Evolutionary conservation across 352 stramenopile species (phyloP).

Genomic region (Pythium phragmitis): DNA sequence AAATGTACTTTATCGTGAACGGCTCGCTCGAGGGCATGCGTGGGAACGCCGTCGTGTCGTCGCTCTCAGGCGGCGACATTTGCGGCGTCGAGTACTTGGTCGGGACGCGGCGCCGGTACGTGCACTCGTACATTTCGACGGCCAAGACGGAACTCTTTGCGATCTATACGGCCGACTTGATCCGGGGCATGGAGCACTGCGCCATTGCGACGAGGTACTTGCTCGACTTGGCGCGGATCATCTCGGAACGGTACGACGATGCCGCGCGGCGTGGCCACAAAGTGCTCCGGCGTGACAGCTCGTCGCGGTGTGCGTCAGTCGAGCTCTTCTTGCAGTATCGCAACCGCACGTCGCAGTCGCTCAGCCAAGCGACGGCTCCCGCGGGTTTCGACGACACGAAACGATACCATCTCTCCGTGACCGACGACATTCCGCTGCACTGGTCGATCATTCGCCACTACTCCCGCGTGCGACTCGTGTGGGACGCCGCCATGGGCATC

Average conservation of each 20-base stretch:
- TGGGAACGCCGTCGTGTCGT: slow-evolving; percentile 57
- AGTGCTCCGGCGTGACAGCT: slow-evolving; percentile 34
- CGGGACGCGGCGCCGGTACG: slow-evolving; percentile 47
- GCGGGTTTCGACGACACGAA: slow-evolving; percentile 43
- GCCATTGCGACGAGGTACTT: slow-evolving; percentile 67
- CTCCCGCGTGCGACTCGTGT: slow-evolving; percentile 52
- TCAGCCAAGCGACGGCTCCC: slow-evolving; percentile 30
- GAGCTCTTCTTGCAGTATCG: slow-evolving; percentile 67
- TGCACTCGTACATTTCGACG: slow-evolving; percentile 61
- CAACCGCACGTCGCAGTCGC: slow-evolving; percentile 56
- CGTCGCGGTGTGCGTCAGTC: slow-evolving; percentile 17
- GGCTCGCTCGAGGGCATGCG: slow-evolving; percentile 60
- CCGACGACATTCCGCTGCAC: slow-evolving; percentile 60
- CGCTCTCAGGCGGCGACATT: slow-evolving; percentile 62
- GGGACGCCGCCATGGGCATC: slow-evolving; percentile 67
- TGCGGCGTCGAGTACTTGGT: slow-evolving; percentile 80
- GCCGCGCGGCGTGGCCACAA: slow-evolving; percentile 42
- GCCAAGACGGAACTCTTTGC: slow-evolving; percentile 69
- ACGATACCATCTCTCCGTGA: slow-evolving; percentile 25
- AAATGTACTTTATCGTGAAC: slow-evolving; percentile 70
- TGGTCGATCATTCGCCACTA: slow-evolving; percentile 77
- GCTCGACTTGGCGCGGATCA: slow-evolving; percentile 55
- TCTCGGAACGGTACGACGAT: slow-evolving; percentile 60
- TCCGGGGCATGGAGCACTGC: slow-evolving; percentile 58
- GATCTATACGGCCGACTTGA: slow-evolving; percentile 61